These are phyloP conservation scores for Monotropa hypopitys DNA, from an alignment of 179 eudicot genomes.

Conservation along the genomic window DNA sequence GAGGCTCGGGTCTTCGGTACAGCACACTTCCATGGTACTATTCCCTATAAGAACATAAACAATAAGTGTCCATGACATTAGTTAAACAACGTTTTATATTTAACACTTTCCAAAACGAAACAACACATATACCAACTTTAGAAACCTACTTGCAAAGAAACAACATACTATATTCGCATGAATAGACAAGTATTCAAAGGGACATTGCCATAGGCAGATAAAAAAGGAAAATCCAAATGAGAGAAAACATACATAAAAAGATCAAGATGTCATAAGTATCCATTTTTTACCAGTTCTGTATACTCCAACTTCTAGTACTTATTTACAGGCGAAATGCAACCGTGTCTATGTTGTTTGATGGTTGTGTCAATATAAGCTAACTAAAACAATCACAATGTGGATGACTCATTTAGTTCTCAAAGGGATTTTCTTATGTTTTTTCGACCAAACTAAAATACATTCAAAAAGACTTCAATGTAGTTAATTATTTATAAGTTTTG, in stretches of 20 bases:
- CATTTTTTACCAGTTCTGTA: background rate
- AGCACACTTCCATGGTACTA: constrained; percentile 50
- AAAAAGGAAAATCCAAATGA: constrained; percentile 11
- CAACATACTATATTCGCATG: background rate
- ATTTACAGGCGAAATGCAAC: background rate
- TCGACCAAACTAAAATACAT: background rate
- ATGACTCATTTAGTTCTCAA: background rate
- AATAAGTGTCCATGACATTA: constrained; percentile 12
- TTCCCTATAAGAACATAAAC: constrained; percentile 32
- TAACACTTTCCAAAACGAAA: background rate
- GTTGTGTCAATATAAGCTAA: background rate
- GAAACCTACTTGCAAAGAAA: constrained; percentile 5
- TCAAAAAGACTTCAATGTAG: background rate
- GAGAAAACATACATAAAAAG: background rate
- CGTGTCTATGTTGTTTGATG: background rate
- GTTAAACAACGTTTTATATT: background rate
- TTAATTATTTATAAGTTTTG: background rate
- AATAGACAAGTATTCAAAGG: background rate
- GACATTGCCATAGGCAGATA: background rate
- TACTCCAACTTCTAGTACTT: background rate
- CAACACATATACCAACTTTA: background rate
- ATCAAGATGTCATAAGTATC: background rate
- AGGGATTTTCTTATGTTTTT: background rate
- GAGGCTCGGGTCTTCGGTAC: constrained; percentile 42
- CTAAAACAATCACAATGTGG: background rate